Evolutionary conservation across 2,329 filamentous ascomycete species (phyloP).

Genomic region (Curvularia hawaiiensis): DNA sequence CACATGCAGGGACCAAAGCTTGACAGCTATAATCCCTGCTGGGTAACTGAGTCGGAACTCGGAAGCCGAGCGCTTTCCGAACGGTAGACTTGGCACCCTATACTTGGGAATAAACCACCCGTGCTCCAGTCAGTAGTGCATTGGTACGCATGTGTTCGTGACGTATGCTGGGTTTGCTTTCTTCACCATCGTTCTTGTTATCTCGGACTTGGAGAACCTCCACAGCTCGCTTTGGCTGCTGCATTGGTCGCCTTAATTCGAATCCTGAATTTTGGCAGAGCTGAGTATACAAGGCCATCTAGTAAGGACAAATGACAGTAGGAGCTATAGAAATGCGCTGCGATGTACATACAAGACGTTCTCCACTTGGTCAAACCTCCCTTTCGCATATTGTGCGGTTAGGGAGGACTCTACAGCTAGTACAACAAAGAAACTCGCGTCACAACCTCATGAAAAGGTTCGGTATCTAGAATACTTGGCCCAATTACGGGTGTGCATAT

Average conservation of each 20-base stretch:
- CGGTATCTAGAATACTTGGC: background rate
- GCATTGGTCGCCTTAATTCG: background rate
- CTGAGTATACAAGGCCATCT: background rate
- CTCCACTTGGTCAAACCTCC: no score
- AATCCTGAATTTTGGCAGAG: background rate
- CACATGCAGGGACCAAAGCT: background rate
- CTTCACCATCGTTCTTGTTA: background rate
- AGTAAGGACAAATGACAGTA: background rate
- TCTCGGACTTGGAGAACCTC: background rate
- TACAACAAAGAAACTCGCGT: background rate
- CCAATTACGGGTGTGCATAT: background rate
- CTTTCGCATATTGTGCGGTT: background rate
- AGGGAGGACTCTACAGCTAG: background rate
- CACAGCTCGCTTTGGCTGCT: background rate
- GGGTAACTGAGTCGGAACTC: background rate
- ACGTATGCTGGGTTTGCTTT: background rate
- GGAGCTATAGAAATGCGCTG: no score
- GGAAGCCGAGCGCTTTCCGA: slow-evolving; percentile 1
- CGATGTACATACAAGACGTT: no score
- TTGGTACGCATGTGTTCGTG: background rate
- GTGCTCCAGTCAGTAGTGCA: no score
- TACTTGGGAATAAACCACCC: background rate
- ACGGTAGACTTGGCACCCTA: background rate
- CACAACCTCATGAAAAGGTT: background rate
- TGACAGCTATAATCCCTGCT: background rate